Evolutionary conservation across 371 early-diverging fungal species (phyloP), one percentile per base, ranked within the genome.

Genomic region (Funneliformis caledonium): DNA sequence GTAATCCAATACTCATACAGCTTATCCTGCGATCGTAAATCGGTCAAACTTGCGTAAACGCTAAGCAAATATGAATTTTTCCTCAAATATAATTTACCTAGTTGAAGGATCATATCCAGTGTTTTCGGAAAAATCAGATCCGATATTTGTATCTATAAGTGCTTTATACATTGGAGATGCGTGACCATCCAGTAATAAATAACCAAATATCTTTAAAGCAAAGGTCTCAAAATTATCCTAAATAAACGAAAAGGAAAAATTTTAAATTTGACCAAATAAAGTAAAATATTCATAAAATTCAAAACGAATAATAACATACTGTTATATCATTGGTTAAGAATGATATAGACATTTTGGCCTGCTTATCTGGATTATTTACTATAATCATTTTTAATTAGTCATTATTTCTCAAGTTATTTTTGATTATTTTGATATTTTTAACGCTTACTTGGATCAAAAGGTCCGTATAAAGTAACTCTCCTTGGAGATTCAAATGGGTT

Each of bases 161-260:
- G 96, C 95, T 85, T 96, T 89, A 85, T 96, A 96, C 95, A 98
- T 94, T 14, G 98, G 98, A 12, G 97, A 92, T 19, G 97, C 92
- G 70, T 95, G 93, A 37, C 98, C 97, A 84, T 94, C 93, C 31
- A 94, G 85, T 31, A 98, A 88, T 72, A 98, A 88, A 76, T 89
- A 91, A 4, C 95, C 91, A 31, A 98, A 88, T 45, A 98, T 83
- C 37, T 91, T 87, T 87, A 96, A 88, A 7, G 93, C 91, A 80
- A 97, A 95, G 4, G 96, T 91, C 82, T 95, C 95, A 82, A 94
- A 94, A 0, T 91, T 86, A 81, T 96, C 93, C 93, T 93, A 80
- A 26, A 22, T 6, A 56, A 19, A 56, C 7, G 7, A 19, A 56
- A 80, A 19, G 26, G 47, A 69, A 50, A 26, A 52, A 52, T 14